Base-by-base conservation (phyloP, 2,329 filamentous ascomycete species). In the Xylariomycetidae sp. region DNA sequence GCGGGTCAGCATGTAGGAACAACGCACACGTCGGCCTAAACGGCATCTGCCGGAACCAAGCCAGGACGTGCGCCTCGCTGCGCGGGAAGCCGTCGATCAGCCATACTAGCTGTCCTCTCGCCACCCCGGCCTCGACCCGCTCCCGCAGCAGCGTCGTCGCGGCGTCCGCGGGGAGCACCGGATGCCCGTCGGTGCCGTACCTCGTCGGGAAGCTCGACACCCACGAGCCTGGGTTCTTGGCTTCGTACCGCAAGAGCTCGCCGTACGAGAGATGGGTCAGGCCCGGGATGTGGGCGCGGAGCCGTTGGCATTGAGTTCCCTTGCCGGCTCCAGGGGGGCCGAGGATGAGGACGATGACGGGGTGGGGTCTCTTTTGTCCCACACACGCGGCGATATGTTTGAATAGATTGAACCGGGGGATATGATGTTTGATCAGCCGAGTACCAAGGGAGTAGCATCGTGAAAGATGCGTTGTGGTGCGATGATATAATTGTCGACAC, bases 341-440 rank as follows among this genome's bases (percentile, higher is more conserved):
- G 2, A 51, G 27, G 22, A 51, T 40, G 31, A 49, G 47, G 8
- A 48, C 34, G 2, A 51, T 41, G 3, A 45, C 28, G 8, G 40
- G 48, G 8, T 23, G 8, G 20, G 20, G n/a, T n/a, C n/a, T 23
- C 20, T 23, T 23, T 23, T 23, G 20, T 20, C 74, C 69, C 15
- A 72, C 62, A 2, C 66, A 59, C 11, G 70, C 56, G 14, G 73
- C 63, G 13, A 68, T 53, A 16, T 57, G 57, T 42, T n/a, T n/a
- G n/a, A n/a, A n/a, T n/a, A n/a, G n/a, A n/a, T n/a, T n/a, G n/a
- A n/a, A n/a, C n/a, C n/a, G n/a, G n/a, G n/a, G n/a, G n/a, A n/a
- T n/a, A n/a, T n/a, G n/a, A n/a, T n/a, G n/a, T n/a, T n/a, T n/a
- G n/a, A n/a, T n/a, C n/a, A n/a, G n/a, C n/a, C n/a, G n/a, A n/a